Conservation (phyloP, 306 rosid genomes). For the Mucuna pruriens region DNA sequence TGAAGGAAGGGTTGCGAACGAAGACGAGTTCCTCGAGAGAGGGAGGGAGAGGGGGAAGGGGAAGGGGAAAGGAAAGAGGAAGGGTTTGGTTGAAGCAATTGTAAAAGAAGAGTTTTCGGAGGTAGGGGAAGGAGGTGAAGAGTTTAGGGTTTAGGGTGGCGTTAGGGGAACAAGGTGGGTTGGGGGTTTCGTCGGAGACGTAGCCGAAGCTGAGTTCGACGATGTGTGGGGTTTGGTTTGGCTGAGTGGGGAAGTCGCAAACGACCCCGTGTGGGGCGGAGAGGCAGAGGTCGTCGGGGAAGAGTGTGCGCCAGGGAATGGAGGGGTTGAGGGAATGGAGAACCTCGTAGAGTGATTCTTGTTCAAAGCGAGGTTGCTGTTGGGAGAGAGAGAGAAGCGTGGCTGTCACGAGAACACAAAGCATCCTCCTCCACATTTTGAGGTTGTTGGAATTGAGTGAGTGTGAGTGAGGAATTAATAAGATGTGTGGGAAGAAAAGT, state of each 20-base stretch:
- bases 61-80: not conserved
- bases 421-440: too few relatives aligned
- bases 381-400: conserved; percentile 36
- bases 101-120: conserved; percentile 81
- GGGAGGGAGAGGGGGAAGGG: conserved; percentile 14
- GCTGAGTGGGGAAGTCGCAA: conserved; percentile 52
- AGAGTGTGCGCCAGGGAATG: conserved; percentile 69
- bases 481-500: too few relatives aligned
- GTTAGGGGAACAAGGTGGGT: conserved; percentile 70
- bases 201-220: conserved; percentile 73
- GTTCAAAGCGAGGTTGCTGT: conserved; percentile 62
- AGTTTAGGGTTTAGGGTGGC: conserved; percentile 62
- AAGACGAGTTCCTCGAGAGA: conserved; percentile 71
- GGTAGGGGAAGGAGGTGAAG: conserved; percentile 62
- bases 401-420: not conserved
- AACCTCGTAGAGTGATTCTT: conserved; percentile 51
- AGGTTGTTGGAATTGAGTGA: not conserved
- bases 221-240: conserved; percentile 40
- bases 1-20: conserved; percentile 66
- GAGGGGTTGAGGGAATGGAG: conserved; percentile 68
- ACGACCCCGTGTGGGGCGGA: conserved; percentile 72
- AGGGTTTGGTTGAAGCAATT: conserved; percentile 65
- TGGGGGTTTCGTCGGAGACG: conserved; percentile 69
- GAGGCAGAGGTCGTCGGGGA: conserved; percentile 69
- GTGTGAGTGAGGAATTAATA: not conserved